These are phyloP conservation scores for Favolaschia claudopus DNA, from an alignment of 768 basidiomycete species.

Conservation along the genomic window DNA sequence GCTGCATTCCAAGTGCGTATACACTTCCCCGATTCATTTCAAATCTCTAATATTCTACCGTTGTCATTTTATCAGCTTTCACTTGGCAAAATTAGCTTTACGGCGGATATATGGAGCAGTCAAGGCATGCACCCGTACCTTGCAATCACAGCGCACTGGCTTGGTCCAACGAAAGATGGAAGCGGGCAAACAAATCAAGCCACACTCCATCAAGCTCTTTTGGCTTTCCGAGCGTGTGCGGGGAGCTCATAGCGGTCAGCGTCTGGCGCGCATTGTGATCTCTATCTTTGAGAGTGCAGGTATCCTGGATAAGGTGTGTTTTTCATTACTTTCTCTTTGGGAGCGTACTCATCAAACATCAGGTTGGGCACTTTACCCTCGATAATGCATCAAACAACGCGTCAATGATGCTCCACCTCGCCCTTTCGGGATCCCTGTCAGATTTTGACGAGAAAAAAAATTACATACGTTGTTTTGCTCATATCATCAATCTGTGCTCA, in stretches of 20 bases:
- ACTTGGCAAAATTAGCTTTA: constrained; percentile 8
- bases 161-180: constrained; percentile 4
- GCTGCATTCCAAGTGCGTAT: constrained; percentile 1
- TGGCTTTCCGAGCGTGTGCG: constrained; percentile 7
- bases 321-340: constrained; percentile 4
- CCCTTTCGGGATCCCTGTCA: constrained; percentile 1
- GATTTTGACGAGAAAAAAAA: constrained; percentile 6
- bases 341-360: constrained; percentile 3
- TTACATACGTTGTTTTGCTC: not conserved
- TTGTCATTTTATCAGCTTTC: not conserved
- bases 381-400: constrained; percentile 14
- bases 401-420: constrained; percentile 3
- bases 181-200: too few species aligned
- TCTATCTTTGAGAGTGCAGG: constrained; percentile 1
- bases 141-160: constrained; percentile 11
- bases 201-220: constrained; percentile 7
- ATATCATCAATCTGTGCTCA: constrained; percentile 1
- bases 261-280: constrained; percentile 5
- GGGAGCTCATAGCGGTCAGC: constrained; percentile 6
- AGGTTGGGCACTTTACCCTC: constrained; percentile 10
- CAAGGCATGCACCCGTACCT: constrained; percentile 4
- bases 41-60: not conserved
- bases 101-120: constrained; percentile 3
- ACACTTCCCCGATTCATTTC: not conserved
- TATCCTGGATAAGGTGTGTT: constrained; percentile 9